Base-by-base conservation (phyloP, 192 early-diverging fungal genomes). In the Umbelopsis ramanniana region DNA sequence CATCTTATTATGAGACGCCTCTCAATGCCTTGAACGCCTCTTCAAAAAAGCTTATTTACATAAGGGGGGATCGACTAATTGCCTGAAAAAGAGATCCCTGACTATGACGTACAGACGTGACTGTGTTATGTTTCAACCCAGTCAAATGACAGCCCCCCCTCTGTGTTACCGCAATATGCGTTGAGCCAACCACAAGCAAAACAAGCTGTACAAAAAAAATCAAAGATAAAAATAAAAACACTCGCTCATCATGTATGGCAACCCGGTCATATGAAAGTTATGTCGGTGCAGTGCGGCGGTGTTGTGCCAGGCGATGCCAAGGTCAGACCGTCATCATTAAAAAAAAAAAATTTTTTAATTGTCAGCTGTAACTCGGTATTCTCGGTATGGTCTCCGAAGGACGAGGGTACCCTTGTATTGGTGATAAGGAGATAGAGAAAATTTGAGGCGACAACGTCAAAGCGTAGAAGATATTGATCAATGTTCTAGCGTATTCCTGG, bases 21-120 rank as follows among this genome's bases (percentile, higher is more conserved):
- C 57, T 63, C 57, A 63, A 63, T 63, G 57, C 57, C 33, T 63
- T 22, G 17, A 38, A 63, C 57, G 57, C 57, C 57, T 63, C 57
- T 54, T 54, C 11, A 21, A 37, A 63, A 63, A 63, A 63, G 57
- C 57, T 63, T 63, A 63, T 63, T 63, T 63, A 26, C 57, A 19
- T 15, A 37, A 26, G 57, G 57, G 33, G 57, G 57, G 57, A 63
- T 63, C 57, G 57, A 63, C 57, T 26, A 6, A 9, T 21, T 29
- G 17, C 48, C 48, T 50, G n/a, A 17, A 63, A 38, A 63, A 14
- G 57, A 29, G 17, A 19, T 17, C 53, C 26, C 33, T 9, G 26
- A 14, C 17, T 5, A 63, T 63, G 57, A 63, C 57, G 57, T 63
- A 63, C 24, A 35, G 11, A 29, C 33, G 57, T 63, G 57, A 63